Evolutionary conservation across 2,329 filamentous ascomycete species (phyloP).

Genomic region (Aspergillus sp.): DNA sequence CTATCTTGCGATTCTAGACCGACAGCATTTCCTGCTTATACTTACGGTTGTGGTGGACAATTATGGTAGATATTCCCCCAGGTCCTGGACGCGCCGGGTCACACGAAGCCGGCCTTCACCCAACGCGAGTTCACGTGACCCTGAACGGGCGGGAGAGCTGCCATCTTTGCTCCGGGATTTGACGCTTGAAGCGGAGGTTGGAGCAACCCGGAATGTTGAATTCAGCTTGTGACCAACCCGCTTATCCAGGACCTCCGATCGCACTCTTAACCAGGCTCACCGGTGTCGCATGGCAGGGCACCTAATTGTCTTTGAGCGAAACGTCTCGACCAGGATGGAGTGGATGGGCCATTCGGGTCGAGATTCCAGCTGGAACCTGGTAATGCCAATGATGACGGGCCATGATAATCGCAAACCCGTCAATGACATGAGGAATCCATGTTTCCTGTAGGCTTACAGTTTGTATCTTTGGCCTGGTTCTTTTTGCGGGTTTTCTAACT

Average conservation of each 20-base stretch:
- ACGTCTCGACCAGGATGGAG: not conserved
- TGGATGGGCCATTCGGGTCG: not conserved
- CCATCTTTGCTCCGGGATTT: conserved; percentile 7
- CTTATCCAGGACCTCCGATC: not conserved
- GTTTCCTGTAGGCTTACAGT: conserved; percentile 1
- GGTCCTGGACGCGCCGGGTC: conserved; percentile 16
- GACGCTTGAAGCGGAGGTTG: conserved; percentile 1
- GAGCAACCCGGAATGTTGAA: not conserved
- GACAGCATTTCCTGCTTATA: not conserved
- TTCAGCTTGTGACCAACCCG: not conserved
- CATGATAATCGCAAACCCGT: not conserved
- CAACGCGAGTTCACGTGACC: conserved; percentile 38
- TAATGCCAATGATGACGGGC: not conserved
- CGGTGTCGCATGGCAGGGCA: not conserved
- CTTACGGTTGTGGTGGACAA: not conserved
- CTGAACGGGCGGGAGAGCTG: not conserved
- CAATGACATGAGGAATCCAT: conserved; percentile 3
- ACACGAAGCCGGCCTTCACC: conserved; percentile 23
- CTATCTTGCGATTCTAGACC: conserved; percentile 8
- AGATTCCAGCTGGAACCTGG: not conserved
- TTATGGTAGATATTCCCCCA: not conserved
- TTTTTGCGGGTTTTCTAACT: conserved; percentile 7
- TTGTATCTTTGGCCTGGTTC: conserved; percentile 2
- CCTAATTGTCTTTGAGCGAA: not conserved
- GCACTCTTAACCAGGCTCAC: not conserved